Evolutionary conservation across 495 filamentous ascomycete genomes (phyloP).

Genomic region (Aspergillus avenaceus): DNA sequence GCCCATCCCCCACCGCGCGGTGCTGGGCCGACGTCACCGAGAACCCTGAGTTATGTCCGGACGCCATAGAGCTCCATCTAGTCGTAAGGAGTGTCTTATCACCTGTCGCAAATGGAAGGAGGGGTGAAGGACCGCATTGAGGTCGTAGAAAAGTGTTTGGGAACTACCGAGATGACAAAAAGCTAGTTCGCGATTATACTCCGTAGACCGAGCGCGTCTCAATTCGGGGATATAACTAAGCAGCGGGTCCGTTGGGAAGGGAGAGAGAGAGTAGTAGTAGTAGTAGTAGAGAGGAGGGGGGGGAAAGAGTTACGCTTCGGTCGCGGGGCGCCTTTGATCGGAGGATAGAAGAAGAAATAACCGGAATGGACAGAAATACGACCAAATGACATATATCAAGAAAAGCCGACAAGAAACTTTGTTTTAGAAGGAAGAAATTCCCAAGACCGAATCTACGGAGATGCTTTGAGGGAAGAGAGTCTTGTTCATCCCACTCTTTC

Average conservation of each 20-base stretch:
- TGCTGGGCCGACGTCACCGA: conserved; percentile 72
- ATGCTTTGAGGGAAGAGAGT: no score
- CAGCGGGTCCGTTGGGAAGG: conserved; percentile 6
- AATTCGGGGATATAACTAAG: conserved; percentile 5
- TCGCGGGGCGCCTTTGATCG: not conserved
- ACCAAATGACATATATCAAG: no score
- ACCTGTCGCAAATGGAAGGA: conserved; percentile 31
- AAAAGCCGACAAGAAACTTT: not conserved
- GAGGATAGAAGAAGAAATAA: not conserved
- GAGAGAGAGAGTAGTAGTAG: not conserved
- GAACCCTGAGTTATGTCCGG: conserved; percentile 44
- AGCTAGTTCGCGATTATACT: not conserved
- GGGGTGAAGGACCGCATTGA: conserved; percentile 36
- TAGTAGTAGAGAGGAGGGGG: not conserved
- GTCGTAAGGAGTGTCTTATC: conserved; percentile 35
- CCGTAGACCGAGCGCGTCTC: conserved; percentile 2
- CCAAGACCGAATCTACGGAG: no score
- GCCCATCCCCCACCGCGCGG: conserved; percentile 53
- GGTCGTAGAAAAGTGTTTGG: not conserved
- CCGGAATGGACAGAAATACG: not conserved
- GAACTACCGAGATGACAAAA: not conserved
- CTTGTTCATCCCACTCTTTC: conserved; percentile 9
- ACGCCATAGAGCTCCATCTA: conserved; percentile 50
- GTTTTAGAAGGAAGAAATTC: not conserved
- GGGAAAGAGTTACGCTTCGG: not conserved